A percentile compares a stretch with the other conserved stretches of the same genome.
phyloP scores from a whole-genome alignment of 78 protist genomes.

The Monosiga brevicollis region DNA sequence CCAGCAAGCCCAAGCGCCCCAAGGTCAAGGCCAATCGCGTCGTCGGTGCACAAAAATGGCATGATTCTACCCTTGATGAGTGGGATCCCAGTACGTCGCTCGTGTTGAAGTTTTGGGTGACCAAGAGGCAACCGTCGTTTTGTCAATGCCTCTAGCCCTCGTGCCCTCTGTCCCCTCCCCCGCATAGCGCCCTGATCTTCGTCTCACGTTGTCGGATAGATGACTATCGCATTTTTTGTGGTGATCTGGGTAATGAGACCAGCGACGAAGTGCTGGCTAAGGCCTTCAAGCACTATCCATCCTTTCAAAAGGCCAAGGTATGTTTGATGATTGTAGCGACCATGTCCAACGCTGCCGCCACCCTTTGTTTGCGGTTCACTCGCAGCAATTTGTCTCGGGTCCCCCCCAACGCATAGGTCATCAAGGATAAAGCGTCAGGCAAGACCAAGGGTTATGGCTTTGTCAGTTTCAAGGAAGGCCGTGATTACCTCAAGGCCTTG shows the following conservation, averaged over 20 bases:
- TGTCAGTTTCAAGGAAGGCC: background rate
- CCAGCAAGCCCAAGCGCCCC: background rate
- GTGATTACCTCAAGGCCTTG: background rate
- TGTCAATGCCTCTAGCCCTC: background rate
- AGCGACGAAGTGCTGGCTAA: background rate
- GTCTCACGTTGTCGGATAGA: background rate
- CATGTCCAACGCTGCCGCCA: no score
- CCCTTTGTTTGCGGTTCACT: no score
- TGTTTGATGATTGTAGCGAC: background rate
- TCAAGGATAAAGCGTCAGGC: no score
- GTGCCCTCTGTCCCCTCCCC: no score
- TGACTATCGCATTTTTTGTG: background rate
- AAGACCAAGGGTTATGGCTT: background rate
- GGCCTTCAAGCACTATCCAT: background rate
- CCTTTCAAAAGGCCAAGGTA: background rate
- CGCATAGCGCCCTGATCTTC: background rate
- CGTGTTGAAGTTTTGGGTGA: background rate
- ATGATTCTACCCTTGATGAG: background rate
- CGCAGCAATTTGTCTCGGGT: no score
- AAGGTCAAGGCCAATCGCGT: background rate
- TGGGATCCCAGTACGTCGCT: background rate
- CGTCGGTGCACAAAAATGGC: background rate
- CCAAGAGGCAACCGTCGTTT: background rate
- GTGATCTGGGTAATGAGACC: background rate
- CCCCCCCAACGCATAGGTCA: no score